Evolutionary conservation across 495 filamentous ascomycete species (phyloP).

Genomic region (Penicillium canescens): DNA sequence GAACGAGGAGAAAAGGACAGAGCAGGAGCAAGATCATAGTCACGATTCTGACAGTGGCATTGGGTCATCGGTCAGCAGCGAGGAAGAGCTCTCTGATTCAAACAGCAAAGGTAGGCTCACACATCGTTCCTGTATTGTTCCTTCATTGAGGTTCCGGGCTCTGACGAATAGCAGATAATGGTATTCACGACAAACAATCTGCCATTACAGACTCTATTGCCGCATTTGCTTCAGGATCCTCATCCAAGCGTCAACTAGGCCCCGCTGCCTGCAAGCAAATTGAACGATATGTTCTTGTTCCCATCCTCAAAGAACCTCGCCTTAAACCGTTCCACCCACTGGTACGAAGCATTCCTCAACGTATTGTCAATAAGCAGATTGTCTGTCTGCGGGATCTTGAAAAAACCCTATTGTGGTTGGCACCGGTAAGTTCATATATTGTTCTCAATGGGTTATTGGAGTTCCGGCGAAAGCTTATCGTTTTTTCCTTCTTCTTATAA

Average conservation of each 20-base stretch:
- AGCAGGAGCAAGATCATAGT: constrained; percentile 28
- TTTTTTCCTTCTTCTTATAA: constrained; percentile 44
- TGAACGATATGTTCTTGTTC: constrained; percentile 55
- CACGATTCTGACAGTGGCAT: constrained; percentile 56
- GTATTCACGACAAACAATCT: constrained; percentile 32
- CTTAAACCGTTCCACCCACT: constrained; percentile 80
- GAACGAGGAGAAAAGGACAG: constrained; percentile 15
- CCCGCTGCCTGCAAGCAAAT: constrained; percentile 55
- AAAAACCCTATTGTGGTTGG: constrained; percentile 82
- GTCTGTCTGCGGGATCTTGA: constrained; percentile 85
- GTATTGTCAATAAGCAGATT: constrained; percentile 78
- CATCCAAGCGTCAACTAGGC: constrained; percentile 45
- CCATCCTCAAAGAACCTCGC: constrained; percentile 52
- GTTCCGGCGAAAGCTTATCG: constrained; percentile 66
- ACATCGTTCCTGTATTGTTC: background rate
- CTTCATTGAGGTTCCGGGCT: background rate
- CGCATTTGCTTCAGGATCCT: constrained; percentile 20
- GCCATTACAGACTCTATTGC: constrained; percentile 47
- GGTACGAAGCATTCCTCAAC: constrained; percentile 69
- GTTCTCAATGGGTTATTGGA: constrained; percentile 25
- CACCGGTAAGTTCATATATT: constrained; percentile 75
- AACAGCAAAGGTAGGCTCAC: constrained; percentile 18
- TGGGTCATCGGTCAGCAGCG: constrained; percentile 53
- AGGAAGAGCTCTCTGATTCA: constrained; percentile 22
- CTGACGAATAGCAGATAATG: constrained; percentile 25